Conservation (phyloP, 2,329 filamentous ascomycete species). For the Lasiodiplodia hormozganensis region DNA sequence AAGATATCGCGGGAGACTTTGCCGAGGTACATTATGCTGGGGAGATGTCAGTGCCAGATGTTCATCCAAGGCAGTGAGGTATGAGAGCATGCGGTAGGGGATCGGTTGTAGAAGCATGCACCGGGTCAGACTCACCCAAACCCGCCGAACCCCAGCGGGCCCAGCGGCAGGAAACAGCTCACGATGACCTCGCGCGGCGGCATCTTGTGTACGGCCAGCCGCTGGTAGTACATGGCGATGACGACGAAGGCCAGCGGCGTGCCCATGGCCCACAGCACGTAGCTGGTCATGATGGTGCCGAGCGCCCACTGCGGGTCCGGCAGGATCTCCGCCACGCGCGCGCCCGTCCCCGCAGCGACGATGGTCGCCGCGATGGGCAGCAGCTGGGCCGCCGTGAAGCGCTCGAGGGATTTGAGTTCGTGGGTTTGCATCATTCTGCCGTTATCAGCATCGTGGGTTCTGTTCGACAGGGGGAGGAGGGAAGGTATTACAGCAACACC, state of each 20-base stretch:
- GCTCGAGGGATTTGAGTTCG: constrained; percentile 20
- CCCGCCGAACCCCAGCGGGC: constrained; percentile 68
- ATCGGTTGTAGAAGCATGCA: constrained; percentile 24
- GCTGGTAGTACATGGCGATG: constrained; percentile 70
- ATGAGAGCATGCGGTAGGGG: not conserved
- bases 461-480: too few species aligned
- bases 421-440: constrained; percentile 22
- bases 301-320: constrained; percentile 60
- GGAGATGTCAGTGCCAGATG: not conserved
- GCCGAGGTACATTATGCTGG: constrained; percentile 49
- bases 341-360: constrained; percentile 67
- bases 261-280: constrained; percentile 71
- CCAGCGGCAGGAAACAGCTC: constrained; percentile 68
- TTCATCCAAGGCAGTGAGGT: not conserved
- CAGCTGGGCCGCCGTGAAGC: constrained; percentile 67
- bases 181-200: constrained; percentile 70
- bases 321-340: constrained; percentile 65
- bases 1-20: constrained; percentile 50
- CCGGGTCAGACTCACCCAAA: constrained; percentile 47
- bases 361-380: constrained; percentile 69
- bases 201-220: constrained; percentile 67
- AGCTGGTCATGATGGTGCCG: constrained; percentile 66
- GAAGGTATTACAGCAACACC: constrained; percentile 49
- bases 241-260: constrained; percentile 64
- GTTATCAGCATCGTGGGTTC: too few species aligned